Percentiles rank a stretch among this genome's conserved stretches.
Evolutionary conservation across 2,329 filamentous ascomycete species (phyloP).

Genomic region (Phaeosphaeria sp.): DNA sequence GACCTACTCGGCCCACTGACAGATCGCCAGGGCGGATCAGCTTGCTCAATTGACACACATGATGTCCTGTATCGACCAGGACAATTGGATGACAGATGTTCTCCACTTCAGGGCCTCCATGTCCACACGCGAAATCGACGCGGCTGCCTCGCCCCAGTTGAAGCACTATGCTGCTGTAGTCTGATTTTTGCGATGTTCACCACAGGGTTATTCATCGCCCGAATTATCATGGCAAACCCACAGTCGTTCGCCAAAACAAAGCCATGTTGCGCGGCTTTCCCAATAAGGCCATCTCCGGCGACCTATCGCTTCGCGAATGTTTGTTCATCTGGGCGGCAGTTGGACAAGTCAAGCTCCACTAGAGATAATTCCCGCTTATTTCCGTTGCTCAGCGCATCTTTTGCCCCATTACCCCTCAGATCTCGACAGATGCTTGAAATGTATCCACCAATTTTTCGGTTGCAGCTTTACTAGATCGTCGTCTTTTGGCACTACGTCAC

Average conservation of each 20-base stretch:
- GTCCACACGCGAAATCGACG: conserved; percentile 7
- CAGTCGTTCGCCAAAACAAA: not conserved
- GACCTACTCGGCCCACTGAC: not conserved
- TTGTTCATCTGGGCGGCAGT: not conserved
- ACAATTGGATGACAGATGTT: conserved; percentile 26
- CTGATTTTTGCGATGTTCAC: not conserved
- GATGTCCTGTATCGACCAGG: conserved; percentile 22
- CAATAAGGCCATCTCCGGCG: not conserved
- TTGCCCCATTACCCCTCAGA: not conserved
- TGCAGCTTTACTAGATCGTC: not conserved
- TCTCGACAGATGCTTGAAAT: not conserved
- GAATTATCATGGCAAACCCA: not conserved
- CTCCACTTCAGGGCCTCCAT: conserved; percentile 24
- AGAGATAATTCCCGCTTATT: conserved; percentile 15
- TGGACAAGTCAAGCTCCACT: not conserved
- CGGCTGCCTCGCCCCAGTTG: conserved; percentile 1
- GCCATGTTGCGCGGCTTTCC: not conserved
- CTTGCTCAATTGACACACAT: conserved; percentile 22
- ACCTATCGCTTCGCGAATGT: not conserved
- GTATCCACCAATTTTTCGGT: not conserved
- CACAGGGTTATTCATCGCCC: too few species aligned
- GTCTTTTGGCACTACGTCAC: not conserved
- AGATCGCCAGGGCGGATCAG: conserved; percentile 20
- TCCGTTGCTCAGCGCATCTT: not conserved
- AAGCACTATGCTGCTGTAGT: conserved; percentile 15